phyloP scores from a whole-genome alignment of 352 stramenopile genomes.

The Phytophthora niederhauseri region DNA sequence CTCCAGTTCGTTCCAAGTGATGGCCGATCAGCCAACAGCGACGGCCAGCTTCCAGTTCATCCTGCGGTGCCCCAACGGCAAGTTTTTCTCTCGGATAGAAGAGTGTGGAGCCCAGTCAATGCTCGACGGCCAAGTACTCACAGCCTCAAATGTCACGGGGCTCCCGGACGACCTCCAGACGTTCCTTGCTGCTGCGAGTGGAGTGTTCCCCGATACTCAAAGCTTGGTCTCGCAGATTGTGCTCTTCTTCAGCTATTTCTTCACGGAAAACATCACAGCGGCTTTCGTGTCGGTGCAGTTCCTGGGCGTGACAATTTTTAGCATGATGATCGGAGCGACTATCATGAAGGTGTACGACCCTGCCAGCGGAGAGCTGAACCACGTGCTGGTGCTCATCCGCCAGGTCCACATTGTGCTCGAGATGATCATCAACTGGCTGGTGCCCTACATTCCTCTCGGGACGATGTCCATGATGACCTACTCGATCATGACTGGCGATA shows the following conservation, averaged over 20 bases:
- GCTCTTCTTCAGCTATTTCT: conserved; percentile 57
- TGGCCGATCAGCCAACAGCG: conserved; percentile 14
- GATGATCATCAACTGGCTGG: conserved; percentile 73
- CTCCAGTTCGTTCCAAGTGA: conserved; percentile 26
- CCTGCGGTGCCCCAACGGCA: conserved; percentile 60
- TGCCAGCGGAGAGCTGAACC: conserved; percentile 45
- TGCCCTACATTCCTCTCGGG: conserved; percentile 54
- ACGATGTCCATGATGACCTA: conserved; percentile 60
- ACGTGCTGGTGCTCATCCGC: conserved; percentile 59
- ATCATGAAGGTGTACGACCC: conserved; percentile 59
- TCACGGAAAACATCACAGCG: conserved; percentile 64
- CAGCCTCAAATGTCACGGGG: conserved; percentile 54
- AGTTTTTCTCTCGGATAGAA: conserved; percentile 42
- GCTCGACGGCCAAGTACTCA: conserved; percentile 43
- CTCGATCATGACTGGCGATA: conserved; percentile 54
- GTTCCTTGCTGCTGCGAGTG: conserved; percentile 35
- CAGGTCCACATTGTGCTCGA: conserved; percentile 67
- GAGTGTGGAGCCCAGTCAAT: conserved; percentile 31
- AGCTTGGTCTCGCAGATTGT: conserved; percentile 52
- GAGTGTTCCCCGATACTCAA: conserved; percentile 37
- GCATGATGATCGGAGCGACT: conserved; percentile 55
- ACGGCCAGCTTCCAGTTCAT: conserved; percentile 40
- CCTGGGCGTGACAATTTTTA: conserved; percentile 59
- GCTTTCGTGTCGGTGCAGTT: conserved; percentile 56
- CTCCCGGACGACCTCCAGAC: conserved; percentile 30